Conservation (phyloP, 1,284 basidiomycete species). For the Bondarzewia mesenterica region DNA sequence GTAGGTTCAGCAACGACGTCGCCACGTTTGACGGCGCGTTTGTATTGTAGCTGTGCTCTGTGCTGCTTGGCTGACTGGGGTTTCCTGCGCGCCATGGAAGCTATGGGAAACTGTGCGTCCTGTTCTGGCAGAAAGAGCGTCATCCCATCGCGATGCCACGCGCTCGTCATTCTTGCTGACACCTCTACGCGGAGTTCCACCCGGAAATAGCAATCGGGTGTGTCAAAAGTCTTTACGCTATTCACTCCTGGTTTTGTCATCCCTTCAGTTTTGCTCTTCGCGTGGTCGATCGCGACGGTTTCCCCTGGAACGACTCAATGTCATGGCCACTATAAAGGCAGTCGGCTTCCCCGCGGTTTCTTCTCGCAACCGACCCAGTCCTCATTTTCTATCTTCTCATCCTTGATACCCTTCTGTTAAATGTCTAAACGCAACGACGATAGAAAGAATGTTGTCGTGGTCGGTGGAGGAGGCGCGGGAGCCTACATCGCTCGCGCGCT, state of each 20-base stretch:
- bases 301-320: background rate
- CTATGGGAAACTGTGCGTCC: slow-evolving; percentile 26
- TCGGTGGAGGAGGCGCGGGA: slow-evolving; percentile 30
- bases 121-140: slow-evolving; percentile 78
- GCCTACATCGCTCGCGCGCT: slow-evolving; percentile 21
- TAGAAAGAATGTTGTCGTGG: slow-evolving; percentile 3
- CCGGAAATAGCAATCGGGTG: too few relatives aligned
- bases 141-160: background rate
- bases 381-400: too few relatives aligned
- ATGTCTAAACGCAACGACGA: background rate
- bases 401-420: too few relatives aligned
- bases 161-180: background rate
- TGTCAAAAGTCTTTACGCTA: background rate
- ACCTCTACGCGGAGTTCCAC: background rate
- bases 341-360: slow-evolving; percentile 10
- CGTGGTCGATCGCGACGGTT: background rate
- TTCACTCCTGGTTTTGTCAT: background rate
- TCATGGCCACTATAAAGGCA: background rate
- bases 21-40: slow-evolving; percentile 76
- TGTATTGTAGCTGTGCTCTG: slow-evolving; percentile 62
- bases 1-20: slow-evolving; percentile 34
- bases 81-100: slow-evolving; percentile 48
- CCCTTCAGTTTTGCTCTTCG: background rate
- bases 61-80: slow-evolving; percentile 62
- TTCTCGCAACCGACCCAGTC: slow-evolving; percentile 64